A percentile compares a stretch with the other conserved stretches of the same genome.
phyloP scores from a whole-genome alignment of 108 stramenopile genomes.

The Cyclotella kingstonii region DNA sequence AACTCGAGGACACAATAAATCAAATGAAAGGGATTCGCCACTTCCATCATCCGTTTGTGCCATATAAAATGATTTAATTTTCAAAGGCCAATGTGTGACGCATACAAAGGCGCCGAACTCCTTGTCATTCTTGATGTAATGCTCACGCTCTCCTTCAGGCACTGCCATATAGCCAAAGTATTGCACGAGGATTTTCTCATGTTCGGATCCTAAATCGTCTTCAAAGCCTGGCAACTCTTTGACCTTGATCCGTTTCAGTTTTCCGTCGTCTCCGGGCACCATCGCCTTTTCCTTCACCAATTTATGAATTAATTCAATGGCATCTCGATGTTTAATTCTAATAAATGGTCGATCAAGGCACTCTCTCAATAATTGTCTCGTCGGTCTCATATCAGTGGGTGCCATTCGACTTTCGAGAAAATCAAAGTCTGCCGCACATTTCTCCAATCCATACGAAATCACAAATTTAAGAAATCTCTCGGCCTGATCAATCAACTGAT shows the following conservation, averaged over 20 bases:
- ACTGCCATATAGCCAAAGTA: conserved; percentile 62
- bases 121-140: conserved; percentile 41
- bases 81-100: conserved; percentile 90
- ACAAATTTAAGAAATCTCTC: conserved; percentile 95
- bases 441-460: conserved; percentile 81
- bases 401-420: conserved; percentile 82
- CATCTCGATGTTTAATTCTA: conserved; percentile 60
- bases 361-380: conserved; percentile 44
- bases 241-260: conserved; percentile 56
- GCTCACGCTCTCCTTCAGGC: conserved; percentile 55
- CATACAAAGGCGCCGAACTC: conserved; percentile 82
- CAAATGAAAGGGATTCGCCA: conserved; percentile 89
- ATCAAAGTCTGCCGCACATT: conserved; percentile 83
- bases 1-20: conserved; percentile 87
- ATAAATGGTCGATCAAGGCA: conserved; percentile 58
- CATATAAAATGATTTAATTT: conserved; percentile 98
- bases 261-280: conserved; percentile 57
- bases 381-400: conserved; percentile 53
- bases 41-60: conserved; percentile 82
- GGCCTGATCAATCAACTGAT: conserved; percentile 84
- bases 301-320: conserved; percentile 57
- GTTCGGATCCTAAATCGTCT: conserved; percentile 89
- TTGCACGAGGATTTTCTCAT: conserved; percentile 90
- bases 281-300: conserved; percentile 59
- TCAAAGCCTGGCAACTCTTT: conserved; percentile 66